phyloP scores from a whole-genome alignment of 75 land plant species.

The Pinus taeda region DNA sequence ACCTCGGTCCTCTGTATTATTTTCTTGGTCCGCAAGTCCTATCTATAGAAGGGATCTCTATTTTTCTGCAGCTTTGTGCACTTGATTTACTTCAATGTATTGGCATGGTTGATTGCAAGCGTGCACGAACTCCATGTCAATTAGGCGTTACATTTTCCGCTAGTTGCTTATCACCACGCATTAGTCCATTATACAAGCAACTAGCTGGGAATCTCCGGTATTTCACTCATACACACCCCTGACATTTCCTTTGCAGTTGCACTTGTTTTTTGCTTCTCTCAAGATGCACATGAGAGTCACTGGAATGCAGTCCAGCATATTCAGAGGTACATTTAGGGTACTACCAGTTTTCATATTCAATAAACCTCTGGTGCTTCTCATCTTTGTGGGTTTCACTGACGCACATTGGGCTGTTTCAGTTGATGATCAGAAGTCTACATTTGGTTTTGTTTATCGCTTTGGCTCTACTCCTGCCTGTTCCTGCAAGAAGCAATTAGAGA shows the following conservation, averaged over 20 bases:
- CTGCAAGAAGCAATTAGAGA: background rate
- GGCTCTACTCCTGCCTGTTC: background rate
- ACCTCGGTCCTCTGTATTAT: too few species aligned
- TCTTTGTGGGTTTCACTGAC: background rate
- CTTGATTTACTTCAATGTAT: too few species aligned
- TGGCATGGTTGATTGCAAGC: too few species aligned
- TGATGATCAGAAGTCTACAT: background rate
- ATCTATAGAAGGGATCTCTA: too few species aligned
- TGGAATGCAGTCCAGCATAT: slow-evolving; percentile 1
- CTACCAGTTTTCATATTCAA: background rate
- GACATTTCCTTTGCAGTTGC: background rate
- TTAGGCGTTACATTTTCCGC: background rate
- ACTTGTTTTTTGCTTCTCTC: background rate
- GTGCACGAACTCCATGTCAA: too few species aligned
- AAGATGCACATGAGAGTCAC: background rate
- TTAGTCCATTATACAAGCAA: background rate
- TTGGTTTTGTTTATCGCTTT: background rate
- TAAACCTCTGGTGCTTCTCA: background rate
- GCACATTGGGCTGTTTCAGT: background rate
- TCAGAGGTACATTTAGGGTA: slow-evolving; percentile 1
- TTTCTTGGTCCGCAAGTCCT: too few species aligned
- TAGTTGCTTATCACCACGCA: background rate
- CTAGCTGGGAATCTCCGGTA: background rate
- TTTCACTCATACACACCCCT: background rate
- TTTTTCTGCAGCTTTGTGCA: too few species aligned